Conservation (phyloP, 805 yeast species). For the Blastobotrys americana region DNA sequence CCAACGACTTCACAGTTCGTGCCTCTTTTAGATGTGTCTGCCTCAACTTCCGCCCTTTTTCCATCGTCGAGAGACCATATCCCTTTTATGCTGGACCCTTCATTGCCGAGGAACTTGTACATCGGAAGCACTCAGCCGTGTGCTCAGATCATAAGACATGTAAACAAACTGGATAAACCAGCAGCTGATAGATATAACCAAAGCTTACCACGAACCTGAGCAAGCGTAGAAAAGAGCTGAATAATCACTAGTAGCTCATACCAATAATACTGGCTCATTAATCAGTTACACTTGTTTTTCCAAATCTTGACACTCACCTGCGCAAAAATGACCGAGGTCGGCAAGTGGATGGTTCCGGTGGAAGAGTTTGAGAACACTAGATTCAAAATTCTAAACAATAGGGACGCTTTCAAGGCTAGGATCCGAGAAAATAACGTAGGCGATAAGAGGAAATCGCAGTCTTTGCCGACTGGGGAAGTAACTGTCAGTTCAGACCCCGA, state of each 20-base stretch:
- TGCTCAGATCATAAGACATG: no score
- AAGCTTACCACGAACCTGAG: background rate
- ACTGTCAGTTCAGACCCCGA: constrained; percentile 16
- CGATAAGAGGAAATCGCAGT: constrained; percentile 9
- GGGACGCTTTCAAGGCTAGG: constrained; percentile 10
- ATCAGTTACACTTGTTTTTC: background rate
- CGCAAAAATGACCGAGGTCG: background rate
- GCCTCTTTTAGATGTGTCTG: no score
- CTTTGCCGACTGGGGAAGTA: constrained; percentile 7
- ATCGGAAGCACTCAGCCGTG: no score
- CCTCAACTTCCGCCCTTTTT: no score
- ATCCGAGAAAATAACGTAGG: constrained; percentile 3
- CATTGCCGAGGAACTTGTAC: no score
- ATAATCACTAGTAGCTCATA: background rate
- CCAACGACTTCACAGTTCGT: no score
- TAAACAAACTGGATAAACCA: background rate
- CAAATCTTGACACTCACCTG: background rate
- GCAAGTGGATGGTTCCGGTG: constrained; percentile 1
- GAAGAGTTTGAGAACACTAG: constrained; percentile 1
- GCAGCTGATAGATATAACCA: background rate
- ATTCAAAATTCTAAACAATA: constrained; percentile 12
- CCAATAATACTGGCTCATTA: background rate
- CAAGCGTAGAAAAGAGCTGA: background rate
- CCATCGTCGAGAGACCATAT: no score
- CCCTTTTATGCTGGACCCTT: no score